Percentiles rank a stretch among this genome's conserved stretches.
phyloP scores from a whole-genome alignment of 495 filamentous ascomycete genomes.

The Hypoxylon fuscum region DNA sequence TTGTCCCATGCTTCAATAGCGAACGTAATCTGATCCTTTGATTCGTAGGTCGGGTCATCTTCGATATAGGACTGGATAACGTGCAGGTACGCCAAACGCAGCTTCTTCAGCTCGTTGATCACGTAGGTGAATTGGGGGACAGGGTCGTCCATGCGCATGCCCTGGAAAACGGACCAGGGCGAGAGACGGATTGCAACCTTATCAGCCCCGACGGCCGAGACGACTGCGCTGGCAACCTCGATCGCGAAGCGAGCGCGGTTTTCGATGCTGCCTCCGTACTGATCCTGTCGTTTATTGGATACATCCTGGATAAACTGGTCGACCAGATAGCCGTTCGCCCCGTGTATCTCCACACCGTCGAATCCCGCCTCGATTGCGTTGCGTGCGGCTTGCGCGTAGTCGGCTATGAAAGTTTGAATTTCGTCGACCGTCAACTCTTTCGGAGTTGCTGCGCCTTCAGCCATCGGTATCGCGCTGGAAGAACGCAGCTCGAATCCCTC shows the following conservation, averaged over 20 bases:
- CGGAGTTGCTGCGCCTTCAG: slow-evolving; percentile 53
- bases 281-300: slow-evolving; percentile 69
- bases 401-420: slow-evolving; percentile 58
- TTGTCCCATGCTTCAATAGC: slow-evolving; percentile 37
- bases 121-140: slow-evolving; percentile 66
- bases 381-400: slow-evolving; percentile 64
- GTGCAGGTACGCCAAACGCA: slow-evolving; percentile 70
- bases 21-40: slow-evolving; percentile 30
- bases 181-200: slow-evolving; percentile 67
- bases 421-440: slow-evolving; percentile 62
- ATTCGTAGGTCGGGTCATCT: not conserved
- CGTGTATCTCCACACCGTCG: slow-evolving; percentile 79
- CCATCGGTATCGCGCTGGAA: slow-evolving; percentile 57
- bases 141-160: slow-evolving; percentile 63
- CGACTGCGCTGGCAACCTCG: slow-evolving; percentile 63
- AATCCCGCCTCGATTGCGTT: slow-evolving; percentile 73
- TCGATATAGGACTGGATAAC: slow-evolving; percentile 60
- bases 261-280: slow-evolving; percentile 73
- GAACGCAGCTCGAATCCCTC: slow-evolving; percentile 51
- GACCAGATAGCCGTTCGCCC: slow-evolving; percentile 75
- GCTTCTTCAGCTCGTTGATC: slow-evolving; percentile 54
- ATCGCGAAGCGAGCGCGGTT: slow-evolving; percentile 70
- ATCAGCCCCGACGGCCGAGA: slow-evolving; percentile 68
- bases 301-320: slow-evolving; percentile 75
- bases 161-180: slow-evolving; percentile 69